Evolutionary conservation across 192 early-diverging fungal genomes (phyloP).

Genomic region (Entrophospora sp.): DNA sequence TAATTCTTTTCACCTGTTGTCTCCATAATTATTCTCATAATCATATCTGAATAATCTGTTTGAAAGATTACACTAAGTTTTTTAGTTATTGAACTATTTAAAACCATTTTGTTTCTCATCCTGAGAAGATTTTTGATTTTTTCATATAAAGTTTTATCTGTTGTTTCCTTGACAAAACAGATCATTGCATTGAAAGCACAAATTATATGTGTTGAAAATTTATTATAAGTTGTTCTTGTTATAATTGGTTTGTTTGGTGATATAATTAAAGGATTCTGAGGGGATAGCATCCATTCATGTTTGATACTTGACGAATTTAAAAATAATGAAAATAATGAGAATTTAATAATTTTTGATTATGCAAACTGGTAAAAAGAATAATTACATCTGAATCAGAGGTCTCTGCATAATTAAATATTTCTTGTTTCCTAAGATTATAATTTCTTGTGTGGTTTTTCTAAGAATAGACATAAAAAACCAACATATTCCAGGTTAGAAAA

Average conservation of each 20-base stretch:
- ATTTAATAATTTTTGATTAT: neutral
- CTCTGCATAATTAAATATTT: slow-evolving; percentile 1
- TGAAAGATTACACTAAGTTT: no score
- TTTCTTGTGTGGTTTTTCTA: neutral
- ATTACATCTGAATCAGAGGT: neutral
- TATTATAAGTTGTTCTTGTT: slow-evolving; percentile 1
- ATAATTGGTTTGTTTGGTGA: neutral
- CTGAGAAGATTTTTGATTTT: no score
- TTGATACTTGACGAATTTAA: neutral
- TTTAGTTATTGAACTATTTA: no score
- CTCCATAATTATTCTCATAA: no score
- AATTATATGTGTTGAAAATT: no score
- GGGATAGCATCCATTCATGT: no score
- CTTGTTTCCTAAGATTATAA: neutral
- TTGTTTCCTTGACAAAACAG: no score
- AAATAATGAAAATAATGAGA: neutral
- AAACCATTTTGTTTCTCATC: no score
- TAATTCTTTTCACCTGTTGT: no score
- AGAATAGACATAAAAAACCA: neutral
- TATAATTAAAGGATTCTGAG: neutral
- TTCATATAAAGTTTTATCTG: no score
- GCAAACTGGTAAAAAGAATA: neutral
- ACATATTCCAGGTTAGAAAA: slow-evolving; percentile 11
- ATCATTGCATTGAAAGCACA: no score
- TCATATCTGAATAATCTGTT: no score